phyloP scores from a whole-genome alignment of 2,329 filamentous ascomycete species.

The Diaporthe sp. region DNA sequence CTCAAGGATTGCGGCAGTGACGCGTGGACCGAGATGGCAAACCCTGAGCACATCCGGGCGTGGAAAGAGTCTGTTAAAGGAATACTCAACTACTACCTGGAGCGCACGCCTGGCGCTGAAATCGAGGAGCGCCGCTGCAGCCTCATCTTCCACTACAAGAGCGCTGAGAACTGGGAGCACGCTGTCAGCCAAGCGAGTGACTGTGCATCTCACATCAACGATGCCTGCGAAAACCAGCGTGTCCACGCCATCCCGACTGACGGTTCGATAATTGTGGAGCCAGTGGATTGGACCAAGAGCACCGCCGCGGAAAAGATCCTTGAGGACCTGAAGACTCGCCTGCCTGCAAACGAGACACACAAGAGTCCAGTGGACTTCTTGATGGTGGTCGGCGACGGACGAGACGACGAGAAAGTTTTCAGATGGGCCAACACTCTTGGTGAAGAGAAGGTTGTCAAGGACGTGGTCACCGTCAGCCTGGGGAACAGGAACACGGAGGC shows the following conservation, averaged over 20 bases:
- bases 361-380: conserved; percentile 80
- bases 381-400: conserved; percentile 89
- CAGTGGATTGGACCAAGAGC: conserved; percentile 87
- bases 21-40: conserved; percentile 83
- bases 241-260: conserved; percentile 88
- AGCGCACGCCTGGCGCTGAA: conserved; percentile 88
- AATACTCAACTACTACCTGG: conserved; percentile 90
- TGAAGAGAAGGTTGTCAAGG: conserved; percentile 68
- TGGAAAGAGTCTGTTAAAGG: conserved; percentile 89
- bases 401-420: conserved; percentile 95
- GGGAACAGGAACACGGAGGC: conserved; percentile 92
- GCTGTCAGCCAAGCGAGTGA: conserved; percentile 87
- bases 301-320: conserved; percentile 84
- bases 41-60: conserved; percentile 74
- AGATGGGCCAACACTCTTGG: conserved; percentile 89
- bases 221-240: conserved; percentile 85
- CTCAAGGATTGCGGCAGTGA: conserved; percentile 77
- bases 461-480: conserved; percentile 88
- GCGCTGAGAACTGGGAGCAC: conserved; percentile 80
- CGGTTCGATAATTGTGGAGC: conserved; percentile 85
- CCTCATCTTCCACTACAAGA: conserved; percentile 90
- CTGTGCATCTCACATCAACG: conserved; percentile 95
- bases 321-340: conserved; percentile 63
- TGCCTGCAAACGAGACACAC: conserved; percentile 49
- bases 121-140: conserved; percentile 94